Percentiles rank a stretch among this genome's conserved stretches.
Conservation (phyloP, 169 alveolate species). For the Eimeria maxima region DNA sequence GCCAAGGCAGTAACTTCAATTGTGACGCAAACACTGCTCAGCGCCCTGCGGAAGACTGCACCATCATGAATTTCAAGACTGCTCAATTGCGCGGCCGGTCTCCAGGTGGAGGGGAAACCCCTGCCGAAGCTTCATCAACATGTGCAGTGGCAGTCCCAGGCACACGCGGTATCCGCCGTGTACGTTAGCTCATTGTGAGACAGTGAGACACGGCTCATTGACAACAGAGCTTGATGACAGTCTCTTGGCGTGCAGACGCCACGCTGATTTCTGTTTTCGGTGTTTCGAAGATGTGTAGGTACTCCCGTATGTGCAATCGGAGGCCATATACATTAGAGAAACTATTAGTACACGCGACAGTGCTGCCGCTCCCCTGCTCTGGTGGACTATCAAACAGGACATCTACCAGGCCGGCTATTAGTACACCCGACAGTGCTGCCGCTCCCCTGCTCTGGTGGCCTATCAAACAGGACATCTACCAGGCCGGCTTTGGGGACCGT, state of each 20-base stretch:
- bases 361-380: neutral
- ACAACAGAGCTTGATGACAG: neutral
- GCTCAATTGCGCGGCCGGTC: conserved; percentile 25
- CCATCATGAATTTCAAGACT: neutral
- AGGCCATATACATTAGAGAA: neutral
- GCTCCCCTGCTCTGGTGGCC: neutral
- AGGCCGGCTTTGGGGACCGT: neutral
- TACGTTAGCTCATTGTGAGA: conserved; percentile 15
- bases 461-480: neutral
- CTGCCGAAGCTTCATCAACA: neutral
- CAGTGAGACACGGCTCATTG: neutral
- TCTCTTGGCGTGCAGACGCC: neutral
- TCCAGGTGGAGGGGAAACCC: neutral
- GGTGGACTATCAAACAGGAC: neutral
- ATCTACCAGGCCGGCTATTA: neutral
- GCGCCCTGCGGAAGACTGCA: neutral
- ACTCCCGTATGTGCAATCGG: neutral
- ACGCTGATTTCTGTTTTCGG: conserved; percentile 10
- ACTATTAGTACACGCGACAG: neutral
- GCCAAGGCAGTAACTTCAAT: neutral
- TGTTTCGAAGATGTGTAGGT: neutral
- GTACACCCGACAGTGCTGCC: neutral
- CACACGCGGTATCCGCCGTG: conserved; percentile 50
- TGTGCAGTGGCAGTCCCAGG: neutral
- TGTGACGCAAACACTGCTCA: conserved; percentile 35